Percentiles rank a stretch among this genome's conserved stretches.
Evolutionary conservation across 73 alveolate genomes (phyloP).

Genomic region (Tetrahymena elliotti): DNA sequence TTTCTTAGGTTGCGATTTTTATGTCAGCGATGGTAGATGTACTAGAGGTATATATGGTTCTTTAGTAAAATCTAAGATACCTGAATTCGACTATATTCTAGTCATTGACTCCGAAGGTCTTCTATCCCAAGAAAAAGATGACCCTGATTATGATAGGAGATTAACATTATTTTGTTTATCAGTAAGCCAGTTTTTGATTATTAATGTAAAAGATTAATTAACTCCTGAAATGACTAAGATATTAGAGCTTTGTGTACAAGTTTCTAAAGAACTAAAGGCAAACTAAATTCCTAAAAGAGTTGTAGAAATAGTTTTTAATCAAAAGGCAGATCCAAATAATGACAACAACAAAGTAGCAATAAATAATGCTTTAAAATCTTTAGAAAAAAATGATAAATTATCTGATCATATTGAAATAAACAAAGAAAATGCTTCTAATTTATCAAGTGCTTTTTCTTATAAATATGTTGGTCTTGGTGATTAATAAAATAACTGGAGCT

Average conservation of each 20-base stretch:
- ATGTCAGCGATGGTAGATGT: conserved; percentile 46
- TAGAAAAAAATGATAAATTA: not conserved
- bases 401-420: not conserved
- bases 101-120: conserved; percentile 43
- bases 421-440: not conserved
- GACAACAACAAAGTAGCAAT: not conserved
- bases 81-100: conserved; percentile 3
- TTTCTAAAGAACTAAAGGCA: not conserved
- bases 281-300: not conserved
- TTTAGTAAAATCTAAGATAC: not conserved
- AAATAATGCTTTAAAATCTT: not conserved
- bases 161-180: not conserved
- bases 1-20: conserved; percentile 40
- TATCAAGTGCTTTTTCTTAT: not conserved
- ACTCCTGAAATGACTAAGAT: not conserved
- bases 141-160: conserved; percentile 32
- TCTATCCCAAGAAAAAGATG: conserved; percentile 12
- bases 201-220: not conserved
- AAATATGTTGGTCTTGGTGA: not conserved
- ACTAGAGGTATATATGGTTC: conserved; percentile 40
- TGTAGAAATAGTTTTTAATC: not conserved
- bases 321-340: not conserved
- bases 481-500: not conserved
- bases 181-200: not conserved
- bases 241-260: not conserved